These are phyloP conservation scores for Furcasterigmium sp. DNA, from an alignment of 2,329 filamentous ascomycete species.

Conservation along the genomic window DNA sequence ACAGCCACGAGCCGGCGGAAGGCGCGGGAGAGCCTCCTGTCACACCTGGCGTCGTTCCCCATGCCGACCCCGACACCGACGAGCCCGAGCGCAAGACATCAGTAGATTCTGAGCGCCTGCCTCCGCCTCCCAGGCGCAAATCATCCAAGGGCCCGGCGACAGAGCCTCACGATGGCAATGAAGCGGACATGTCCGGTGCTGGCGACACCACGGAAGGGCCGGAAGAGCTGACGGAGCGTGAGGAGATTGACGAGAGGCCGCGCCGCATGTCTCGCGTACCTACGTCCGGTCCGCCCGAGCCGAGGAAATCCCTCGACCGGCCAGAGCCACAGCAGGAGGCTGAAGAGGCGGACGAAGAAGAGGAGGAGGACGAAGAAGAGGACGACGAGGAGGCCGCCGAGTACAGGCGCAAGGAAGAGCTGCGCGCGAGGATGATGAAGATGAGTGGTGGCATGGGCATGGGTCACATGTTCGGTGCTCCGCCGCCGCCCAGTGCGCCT, in stretches of 20 bases:
- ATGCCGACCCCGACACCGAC: slow-evolving; percentile 29
- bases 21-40: slow-evolving; percentile 11
- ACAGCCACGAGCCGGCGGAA: slow-evolving; percentile 35
- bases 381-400: slow-evolving; percentile 88
- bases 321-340: neutral
- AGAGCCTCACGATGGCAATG: slow-evolving; percentile 53
- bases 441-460: slow-evolving; percentile 98
- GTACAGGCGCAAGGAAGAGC: slow-evolving; percentile 74
- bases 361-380: slow-evolving; percentile 61
- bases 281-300: slow-evolving; percentile 26
- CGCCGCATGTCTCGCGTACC: slow-evolving; percentile 28
- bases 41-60: neutral
- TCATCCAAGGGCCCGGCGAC: slow-evolving; percentile 39
- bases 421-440: slow-evolving; percentile 94
- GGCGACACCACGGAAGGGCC: slow-evolving; percentile 59
- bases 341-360: slow-evolving; percentile 27
- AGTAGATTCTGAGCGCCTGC: slow-evolving; percentile 35
- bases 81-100: slow-evolving; percentile 45
- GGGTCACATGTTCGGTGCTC: slow-evolving; percentile 89
- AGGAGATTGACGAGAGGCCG: slow-evolving; percentile 65
- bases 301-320: slow-evolving; percentile 17
- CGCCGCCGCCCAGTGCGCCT: slow-evolving; percentile 20
- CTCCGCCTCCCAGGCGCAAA: slow-evolving; percentile 44
- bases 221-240: slow-evolving; percentile 61
- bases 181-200: slow-evolving; percentile 60